Conservation (phyloP, 2,329 filamentous ascomycete species). For the Emmonsiellopsis sp. region DNA sequence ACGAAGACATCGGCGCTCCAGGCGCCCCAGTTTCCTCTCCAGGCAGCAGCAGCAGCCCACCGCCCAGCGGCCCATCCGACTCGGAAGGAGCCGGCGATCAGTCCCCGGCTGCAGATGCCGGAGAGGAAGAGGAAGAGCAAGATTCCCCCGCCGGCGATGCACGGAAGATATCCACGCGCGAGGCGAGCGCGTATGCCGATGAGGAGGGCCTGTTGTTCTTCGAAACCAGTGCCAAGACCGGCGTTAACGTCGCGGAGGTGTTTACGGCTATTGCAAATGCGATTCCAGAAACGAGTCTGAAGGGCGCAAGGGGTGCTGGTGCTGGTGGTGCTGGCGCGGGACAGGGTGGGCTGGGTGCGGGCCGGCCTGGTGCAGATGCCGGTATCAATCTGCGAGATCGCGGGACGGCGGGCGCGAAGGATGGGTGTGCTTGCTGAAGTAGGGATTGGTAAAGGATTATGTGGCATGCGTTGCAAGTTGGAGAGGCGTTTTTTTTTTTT, state of each 20-base stretch:
- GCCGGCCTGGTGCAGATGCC: conserved; percentile 39
- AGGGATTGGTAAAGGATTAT: background rate
- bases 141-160: conserved; percentile 61
- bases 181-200: conserved; percentile 87
- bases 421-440: conserved; percentile 74
- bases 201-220: conserved; percentile 93
- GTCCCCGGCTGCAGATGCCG: background rate
- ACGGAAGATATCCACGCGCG: conserved; percentile 79
- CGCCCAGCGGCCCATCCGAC: background rate
- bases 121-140: conserved; percentile 41
- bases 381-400: conserved; percentile 75
- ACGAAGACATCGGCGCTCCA: conserved; percentile 48
- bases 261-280: conserved; percentile 98
- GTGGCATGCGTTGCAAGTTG: too few species aligned
- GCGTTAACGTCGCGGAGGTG: conserved; percentile 86
- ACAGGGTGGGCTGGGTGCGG: conserved; percentile 46
- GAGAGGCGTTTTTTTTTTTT: background rate
- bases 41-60: background rate
- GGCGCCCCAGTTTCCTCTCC: background rate
- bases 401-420: conserved; percentile 67
- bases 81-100: background rate
- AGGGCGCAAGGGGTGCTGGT: conserved; percentile 69
- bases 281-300: conserved; percentile 92
- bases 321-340: conserved; percentile 47
- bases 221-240: conserved; percentile 95